phyloP scores from a whole-genome alignment of 148 eudicot genomes.

The Nyssa sinensis region DNA sequence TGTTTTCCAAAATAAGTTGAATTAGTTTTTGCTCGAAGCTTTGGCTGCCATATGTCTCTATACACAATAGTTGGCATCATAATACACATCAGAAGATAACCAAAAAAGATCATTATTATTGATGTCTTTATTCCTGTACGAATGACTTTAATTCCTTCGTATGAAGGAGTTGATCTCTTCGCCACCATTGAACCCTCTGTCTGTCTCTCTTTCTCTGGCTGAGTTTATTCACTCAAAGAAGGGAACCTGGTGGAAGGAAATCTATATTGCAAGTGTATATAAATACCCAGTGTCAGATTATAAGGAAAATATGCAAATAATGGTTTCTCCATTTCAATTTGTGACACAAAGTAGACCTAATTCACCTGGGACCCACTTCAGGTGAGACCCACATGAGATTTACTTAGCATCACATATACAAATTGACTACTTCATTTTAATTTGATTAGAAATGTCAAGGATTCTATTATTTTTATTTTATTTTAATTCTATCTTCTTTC shows the following conservation, averaged over 20 bases:
- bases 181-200: not conserved
- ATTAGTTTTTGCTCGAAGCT: slow-evolving; percentile 22
- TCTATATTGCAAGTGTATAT: too few species aligned
- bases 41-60: slow-evolving; percentile 34
- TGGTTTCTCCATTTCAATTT: too few species aligned
- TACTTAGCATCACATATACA: too few species aligned
- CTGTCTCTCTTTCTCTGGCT: not conserved
- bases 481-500: too few species aligned
- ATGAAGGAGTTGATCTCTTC: slow-evolving; percentile 5
- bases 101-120: slow-evolving; percentile 32
- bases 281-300: too few species aligned
- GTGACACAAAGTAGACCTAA: too few species aligned
- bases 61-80: slow-evolving; percentile 48
- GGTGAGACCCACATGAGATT: too few species aligned
- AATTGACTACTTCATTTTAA: too few species aligned
- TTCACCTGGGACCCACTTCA: too few species aligned
- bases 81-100: slow-evolving; percentile 53
- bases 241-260: not conserved
- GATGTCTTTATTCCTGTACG: slow-evolving; percentile 16
- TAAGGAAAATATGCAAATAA: too few species aligned
- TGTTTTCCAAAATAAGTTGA: slow-evolving; percentile 63
- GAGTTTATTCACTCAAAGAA: not conserved
- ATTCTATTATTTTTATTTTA: too few species aligned
- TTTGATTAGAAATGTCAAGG: too few species aligned
- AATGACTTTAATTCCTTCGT: not conserved